Evolutionary conservation across 2,329 filamentous ascomycete genomes (phyloP).

Genomic region (Colletotrichum tofieldiae): DNA sequence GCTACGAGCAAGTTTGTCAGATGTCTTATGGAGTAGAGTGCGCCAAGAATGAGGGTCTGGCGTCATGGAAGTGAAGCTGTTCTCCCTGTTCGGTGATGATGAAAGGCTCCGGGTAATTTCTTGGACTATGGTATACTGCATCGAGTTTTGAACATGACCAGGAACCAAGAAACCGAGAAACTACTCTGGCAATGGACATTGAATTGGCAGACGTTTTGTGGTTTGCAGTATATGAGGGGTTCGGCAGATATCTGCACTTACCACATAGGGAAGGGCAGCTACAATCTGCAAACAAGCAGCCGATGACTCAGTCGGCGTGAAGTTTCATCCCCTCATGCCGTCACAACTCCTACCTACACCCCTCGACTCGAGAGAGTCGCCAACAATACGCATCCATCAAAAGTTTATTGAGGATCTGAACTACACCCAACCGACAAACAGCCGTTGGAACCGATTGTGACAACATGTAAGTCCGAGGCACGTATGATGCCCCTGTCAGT

Average conservation of each 20-base stretch:
- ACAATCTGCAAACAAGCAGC: not conserved
- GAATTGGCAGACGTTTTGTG: not conserved
- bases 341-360: not conserved
- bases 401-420: not conserved
- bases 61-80: not conserved
- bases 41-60: not conserved
- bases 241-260: not conserved
- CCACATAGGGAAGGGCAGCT: not conserved
- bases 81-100: not conserved
- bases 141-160: not conserved
- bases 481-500: not conserved
- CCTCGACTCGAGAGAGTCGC: not conserved
- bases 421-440: not conserved
- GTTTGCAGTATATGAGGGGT: not conserved
- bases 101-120: not conserved
- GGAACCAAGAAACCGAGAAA: not conserved
- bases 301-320: constrained; percentile 26
- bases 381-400: not conserved
- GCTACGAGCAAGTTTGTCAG: not conserved
- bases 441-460: not conserved
- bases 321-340: not conserved
- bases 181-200: not conserved
- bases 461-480: not conserved
- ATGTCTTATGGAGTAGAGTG: not conserved
- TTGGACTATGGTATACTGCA: not conserved